Evolutionary conservation across 2,329 filamentous ascomycete genomes (phyloP), one percentile per base, ranked within the genome.

Genomic region (Cercospora sp.): DNA sequence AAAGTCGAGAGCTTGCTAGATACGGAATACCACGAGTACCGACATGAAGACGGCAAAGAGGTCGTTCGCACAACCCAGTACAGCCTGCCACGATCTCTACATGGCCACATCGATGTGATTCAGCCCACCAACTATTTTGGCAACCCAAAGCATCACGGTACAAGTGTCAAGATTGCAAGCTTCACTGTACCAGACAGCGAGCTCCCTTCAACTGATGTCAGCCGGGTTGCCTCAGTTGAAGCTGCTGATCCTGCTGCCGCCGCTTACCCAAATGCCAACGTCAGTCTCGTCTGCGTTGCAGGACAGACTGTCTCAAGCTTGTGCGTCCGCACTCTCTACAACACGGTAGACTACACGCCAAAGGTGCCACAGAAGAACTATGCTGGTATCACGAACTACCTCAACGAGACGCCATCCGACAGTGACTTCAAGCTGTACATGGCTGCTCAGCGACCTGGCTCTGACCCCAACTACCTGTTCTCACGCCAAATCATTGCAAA

Each of bases 1-100:
- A 62, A 70, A 23, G 64, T 88, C 5, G 84, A 88, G 65, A 75
- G 78, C 16, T 81, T 91, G 74, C 79, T 90, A 70, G 81, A 84
- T 68, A 86, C 89, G 2, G 79, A 81, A 9, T 90, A 90, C 75
- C 82, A 82, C 68, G 83, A 84, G 69, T 90, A 87, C 55, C 64
- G 66, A n/a, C 61, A 73, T 71, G 73, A 79, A 8, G 77, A 86
- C 70, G 73, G 79, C 13, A 77, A 78, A 23, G 75, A 80, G 45
- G 84, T 82, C 71, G 82, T 90, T 48, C 84, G 89, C 51, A 84
- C 85, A 5, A 78, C 86, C 13, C 80, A 83, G 60, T 91, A 91
- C 78, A 90, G 87, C 0, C 82, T 91, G 1, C 90, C 89, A 0
- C 81, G 81, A 60, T 78, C 82, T 0, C 77, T 91, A 6, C 82